Percentiles rank a stretch among this genome's conserved stretches.
Evolutionary conservation across 2,329 filamentous ascomycete species (phyloP).

Genomic region (Taxawa tesnikishii): DNA sequence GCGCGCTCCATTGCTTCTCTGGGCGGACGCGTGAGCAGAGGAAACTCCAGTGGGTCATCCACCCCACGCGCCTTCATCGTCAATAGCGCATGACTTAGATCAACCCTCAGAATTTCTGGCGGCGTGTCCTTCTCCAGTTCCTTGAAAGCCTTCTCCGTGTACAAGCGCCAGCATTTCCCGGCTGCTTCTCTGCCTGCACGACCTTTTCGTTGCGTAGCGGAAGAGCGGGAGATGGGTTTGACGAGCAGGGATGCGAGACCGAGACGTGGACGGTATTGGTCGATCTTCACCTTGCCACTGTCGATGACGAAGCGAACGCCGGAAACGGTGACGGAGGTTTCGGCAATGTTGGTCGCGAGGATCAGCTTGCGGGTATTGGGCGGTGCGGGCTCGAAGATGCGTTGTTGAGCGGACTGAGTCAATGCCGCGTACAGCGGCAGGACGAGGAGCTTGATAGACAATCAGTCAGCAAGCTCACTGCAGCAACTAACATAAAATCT

Average conservation of each 20-base stretch:
- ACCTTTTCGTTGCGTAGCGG: slow-evolving; percentile 81
- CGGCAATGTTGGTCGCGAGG: slow-evolving; percentile 93
- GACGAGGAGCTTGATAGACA: too few relatives aligned
- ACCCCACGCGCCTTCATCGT: slow-evolving; percentile 91
- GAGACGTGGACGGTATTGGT: slow-evolving; percentile 73
- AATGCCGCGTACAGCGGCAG: slow-evolving; percentile 84
- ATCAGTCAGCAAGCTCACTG: slow-evolving; percentile 30
- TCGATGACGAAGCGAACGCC: slow-evolving; percentile 88
- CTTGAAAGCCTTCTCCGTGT: slow-evolving; percentile 67
- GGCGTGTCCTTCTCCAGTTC: slow-evolving; percentile 59
- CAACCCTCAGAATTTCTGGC: slow-evolving; percentile 83
- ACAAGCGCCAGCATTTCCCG: slow-evolving; percentile 81
- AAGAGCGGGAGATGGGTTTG: slow-evolving; percentile 85
- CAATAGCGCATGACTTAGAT: slow-evolving; percentile 72
- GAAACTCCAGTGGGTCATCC: slow-evolving; percentile 68
- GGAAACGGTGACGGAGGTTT: slow-evolving; percentile 91
- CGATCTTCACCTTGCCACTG: slow-evolving; percentile 86
- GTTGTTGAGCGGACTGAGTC: slow-evolving; percentile 73
- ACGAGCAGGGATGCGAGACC: slow-evolving; percentile 84
- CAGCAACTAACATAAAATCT: too few relatives aligned
- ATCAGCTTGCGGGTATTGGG: slow-evolving; percentile 79
- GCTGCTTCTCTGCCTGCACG: slow-evolving; percentile 86
- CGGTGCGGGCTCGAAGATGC: slow-evolving; percentile 66
- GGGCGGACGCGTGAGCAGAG: slow-evolving; percentile 72
- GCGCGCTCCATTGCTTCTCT: slow-evolving; percentile 70